These are phyloP conservation scores for Gynandropsis gynandra DNA, from an alignment of 345 rosid species.

Conservation along the genomic window DNA sequence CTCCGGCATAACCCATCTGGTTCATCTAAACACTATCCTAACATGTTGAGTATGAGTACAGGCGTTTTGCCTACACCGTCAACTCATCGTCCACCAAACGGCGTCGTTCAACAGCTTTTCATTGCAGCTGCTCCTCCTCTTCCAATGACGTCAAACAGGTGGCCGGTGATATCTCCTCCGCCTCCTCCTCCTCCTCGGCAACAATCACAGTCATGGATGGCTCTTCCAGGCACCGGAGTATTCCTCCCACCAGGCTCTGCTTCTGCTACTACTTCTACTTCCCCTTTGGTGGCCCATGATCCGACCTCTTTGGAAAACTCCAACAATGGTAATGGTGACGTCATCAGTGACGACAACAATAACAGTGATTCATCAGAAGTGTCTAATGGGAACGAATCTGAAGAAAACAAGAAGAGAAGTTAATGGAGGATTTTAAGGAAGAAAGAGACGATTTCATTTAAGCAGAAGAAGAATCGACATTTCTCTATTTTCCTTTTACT, in stretches of 20 bases:
- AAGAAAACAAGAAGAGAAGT: too few relatives aligned
- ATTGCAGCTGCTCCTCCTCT: conserved; percentile 44
- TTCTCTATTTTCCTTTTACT: too few relatives aligned
- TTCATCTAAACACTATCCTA: conserved; percentile 46
- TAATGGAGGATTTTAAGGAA: too few relatives aligned
- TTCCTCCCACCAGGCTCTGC: conserved; percentile 85
- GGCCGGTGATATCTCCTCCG: too few relatives aligned
- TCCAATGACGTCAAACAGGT: conserved; percentile 48
- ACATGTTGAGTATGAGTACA: conserved; percentile 31
- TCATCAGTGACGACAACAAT: too few relatives aligned
- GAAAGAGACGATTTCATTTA: too few relatives aligned
- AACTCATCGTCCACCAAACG: conserved; percentile 40
- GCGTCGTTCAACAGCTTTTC: conserved; percentile 41
- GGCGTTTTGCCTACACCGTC: conserved; percentile 47
- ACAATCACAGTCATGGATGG: conserved; percentile 57
- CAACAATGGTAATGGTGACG: conserved; percentile 4
- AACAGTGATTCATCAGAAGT: too few relatives aligned
- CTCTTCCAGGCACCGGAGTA: conserved; percentile 86
- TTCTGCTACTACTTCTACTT: too few relatives aligned
- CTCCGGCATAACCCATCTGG: conserved; percentile 38
- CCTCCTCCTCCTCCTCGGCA: conserved; percentile 50
- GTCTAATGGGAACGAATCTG: too few relatives aligned
- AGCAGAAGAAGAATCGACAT: too few relatives aligned
- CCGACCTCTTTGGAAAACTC: conserved; percentile 10
- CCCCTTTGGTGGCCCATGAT: conserved; percentile 28